phyloP scores from a whole-genome alignment of 345 rosid species.

The Mallotus nudiflorus region DNA sequence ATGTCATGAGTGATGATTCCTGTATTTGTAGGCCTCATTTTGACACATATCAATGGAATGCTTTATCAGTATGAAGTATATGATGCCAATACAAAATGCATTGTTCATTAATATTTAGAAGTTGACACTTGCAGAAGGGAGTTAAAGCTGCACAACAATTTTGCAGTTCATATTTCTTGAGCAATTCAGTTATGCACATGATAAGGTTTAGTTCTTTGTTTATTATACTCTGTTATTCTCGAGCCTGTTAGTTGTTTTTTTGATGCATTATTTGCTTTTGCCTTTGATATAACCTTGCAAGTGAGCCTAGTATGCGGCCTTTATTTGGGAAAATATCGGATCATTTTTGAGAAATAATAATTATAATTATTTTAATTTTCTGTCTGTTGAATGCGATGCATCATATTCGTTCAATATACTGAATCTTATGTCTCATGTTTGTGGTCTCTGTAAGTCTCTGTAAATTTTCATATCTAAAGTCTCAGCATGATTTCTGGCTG shows the following conservation, averaged over 20 bases:
- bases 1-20: background rate
- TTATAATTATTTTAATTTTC: background rate
- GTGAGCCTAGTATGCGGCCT: background rate
- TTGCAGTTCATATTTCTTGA: slow-evolving; percentile 67
- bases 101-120: slow-evolving; percentile 15
- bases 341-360: background rate
- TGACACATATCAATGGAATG: background rate
- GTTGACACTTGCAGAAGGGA: slow-evolving; percentile 64
- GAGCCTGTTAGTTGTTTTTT: background rate
- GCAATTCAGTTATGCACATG: slow-evolving; percentile 88
- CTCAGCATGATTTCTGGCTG: background rate
- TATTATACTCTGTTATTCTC: background rate
- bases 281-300: background rate
- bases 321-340: background rate
- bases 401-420: background rate
- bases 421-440: background rate
- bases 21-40: background rate
- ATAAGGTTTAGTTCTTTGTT: slow-evolving; percentile 57
- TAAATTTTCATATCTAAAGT: background rate
- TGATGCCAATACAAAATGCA: slow-evolving; percentile 10
- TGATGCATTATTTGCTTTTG: background rate
- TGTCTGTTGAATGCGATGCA: background rate
- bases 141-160: slow-evolving; percentile 71
- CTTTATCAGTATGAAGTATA: background rate
- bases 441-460: background rate